Evolutionary conservation across 371 early-diverging fungal species (phyloP).

Genomic region (Mortierella sp.): DNA sequence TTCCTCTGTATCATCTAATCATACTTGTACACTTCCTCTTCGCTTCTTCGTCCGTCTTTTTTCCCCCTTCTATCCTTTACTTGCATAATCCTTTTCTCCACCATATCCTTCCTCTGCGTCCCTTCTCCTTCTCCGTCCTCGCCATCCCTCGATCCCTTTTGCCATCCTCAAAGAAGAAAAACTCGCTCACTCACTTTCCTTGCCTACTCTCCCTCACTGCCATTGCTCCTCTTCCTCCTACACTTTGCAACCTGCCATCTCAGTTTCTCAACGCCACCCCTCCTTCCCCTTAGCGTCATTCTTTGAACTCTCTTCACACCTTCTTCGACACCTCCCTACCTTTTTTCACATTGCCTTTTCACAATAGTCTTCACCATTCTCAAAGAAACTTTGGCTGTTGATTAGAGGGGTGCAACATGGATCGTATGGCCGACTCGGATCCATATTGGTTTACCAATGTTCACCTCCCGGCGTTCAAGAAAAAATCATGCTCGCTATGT

Average conservation of each 20-base stretch:
- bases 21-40: no score
- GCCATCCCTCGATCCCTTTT: not conserved
- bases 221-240: not conserved
- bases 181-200: not conserved
- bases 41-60: not conserved
- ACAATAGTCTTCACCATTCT: not conserved
- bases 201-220: not conserved
- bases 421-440: constrained; percentile 16
- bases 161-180: not conserved
- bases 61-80: not conserved
- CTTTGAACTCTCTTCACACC: not conserved
- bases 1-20: constrained; percentile 6
- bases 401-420: constrained; percentile 20
- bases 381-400: not conserved
- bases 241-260: not conserved
- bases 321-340: not conserved
- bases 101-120: not conserved
- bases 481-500: constrained; percentile 24
- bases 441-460: constrained; percentile 36
- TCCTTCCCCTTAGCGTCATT: not conserved
- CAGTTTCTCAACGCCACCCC: not conserved
- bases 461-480: constrained; percentile 24
- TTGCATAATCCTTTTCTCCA: constrained; percentile 3
- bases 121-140: not conserved
- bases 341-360: not conserved